phyloP scores from a whole-genome alignment of 2,329 filamentous ascomycete species.

The Tolypocladium endophyticum region DNA sequence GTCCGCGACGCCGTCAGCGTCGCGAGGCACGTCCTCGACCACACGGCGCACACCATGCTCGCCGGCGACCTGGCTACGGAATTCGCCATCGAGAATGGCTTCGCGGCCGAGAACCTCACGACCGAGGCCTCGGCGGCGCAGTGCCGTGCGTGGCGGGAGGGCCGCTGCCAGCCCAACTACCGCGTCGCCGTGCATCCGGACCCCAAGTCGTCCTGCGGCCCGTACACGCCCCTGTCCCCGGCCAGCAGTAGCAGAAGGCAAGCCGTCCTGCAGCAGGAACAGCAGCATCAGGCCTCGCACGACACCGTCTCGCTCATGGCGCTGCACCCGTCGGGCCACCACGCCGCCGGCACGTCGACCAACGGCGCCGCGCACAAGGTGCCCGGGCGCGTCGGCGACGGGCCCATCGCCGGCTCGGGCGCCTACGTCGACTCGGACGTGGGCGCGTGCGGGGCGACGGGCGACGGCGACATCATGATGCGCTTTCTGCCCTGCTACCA shows the following conservation, averaged over 20 bases:
- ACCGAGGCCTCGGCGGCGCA: slow-evolving; percentile 27
- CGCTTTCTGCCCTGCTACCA: slow-evolving; percentile 47
- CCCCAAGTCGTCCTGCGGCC: slow-evolving; percentile 31
- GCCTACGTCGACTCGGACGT: slow-evolving; percentile 44
- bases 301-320: slow-evolving; percentile 45
- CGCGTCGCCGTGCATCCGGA: slow-evolving; percentile 34
- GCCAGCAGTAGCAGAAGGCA: background rate
- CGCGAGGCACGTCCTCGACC: slow-evolving; percentile 38
- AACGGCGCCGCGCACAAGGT: slow-evolving; percentile 45
- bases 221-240: slow-evolving; percentile 26
- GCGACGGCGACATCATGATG: slow-evolving; percentile 48
- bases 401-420: slow-evolving; percentile 42
- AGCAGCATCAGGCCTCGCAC: slow-evolving; percentile 22
- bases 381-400: slow-evolving; percentile 44
- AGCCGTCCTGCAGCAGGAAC: background rate
- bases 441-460: slow-evolving; percentile 45
- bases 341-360: slow-evolving; percentile 45
- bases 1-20: slow-evolving; percentile 38
- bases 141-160: slow-evolving; percentile 32
- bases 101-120: slow-evolving; percentile 30
- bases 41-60: slow-evolving; percentile 40
- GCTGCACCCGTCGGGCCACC: slow-evolving; percentile 29
- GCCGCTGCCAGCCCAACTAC: slow-evolving; percentile 41
- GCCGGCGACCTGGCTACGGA: slow-evolving; percentile 41
- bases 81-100: slow-evolving; percentile 43